A percentile compares a stretch with the other conserved stretches of the same genome.
These are phyloP conservation scores for Erysimum cheiri DNA, from an alignment of 441 rosid species.

Conservation along the genomic window DNA sequence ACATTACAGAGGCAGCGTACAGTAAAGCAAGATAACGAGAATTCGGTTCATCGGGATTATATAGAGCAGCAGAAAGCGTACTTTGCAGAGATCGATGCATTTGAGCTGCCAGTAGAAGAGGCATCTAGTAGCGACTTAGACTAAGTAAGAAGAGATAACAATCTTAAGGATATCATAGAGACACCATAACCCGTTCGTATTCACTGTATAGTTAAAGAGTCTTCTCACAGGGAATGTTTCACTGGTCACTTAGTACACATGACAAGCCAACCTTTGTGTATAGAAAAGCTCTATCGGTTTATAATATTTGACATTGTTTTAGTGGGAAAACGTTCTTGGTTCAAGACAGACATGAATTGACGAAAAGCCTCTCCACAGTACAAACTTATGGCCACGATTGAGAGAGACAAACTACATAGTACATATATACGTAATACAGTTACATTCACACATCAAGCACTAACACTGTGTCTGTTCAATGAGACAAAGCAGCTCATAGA, in stretches of 20 bases:
- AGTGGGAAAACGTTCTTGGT: slow-evolving; percentile 3
- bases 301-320: slow-evolving; percentile 28
- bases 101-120: slow-evolving; percentile 75
- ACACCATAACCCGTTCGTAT: slow-evolving; percentile 31
- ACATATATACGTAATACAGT: slow-evolving; percentile 19
- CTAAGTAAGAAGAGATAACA: slow-evolving; percentile 42
- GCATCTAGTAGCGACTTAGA: slow-evolving; percentile 61
- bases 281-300: slow-evolving; percentile 27
- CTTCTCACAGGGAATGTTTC: slow-evolving; percentile 26
- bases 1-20: slow-evolving; percentile 51
- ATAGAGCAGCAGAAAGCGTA: slow-evolving; percentile 73
- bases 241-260: slow-evolving; percentile 27
- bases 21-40: slow-evolving; percentile 37
- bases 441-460: slow-evolving; percentile 35
- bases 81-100: slow-evolving; percentile 83
- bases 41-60: slow-evolving; percentile 48
- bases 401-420: slow-evolving; percentile 7
- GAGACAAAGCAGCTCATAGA: slow-evolving; percentile 27
- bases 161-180: slow-evolving; percentile 24
- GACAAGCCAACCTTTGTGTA: slow-evolving; percentile 36
- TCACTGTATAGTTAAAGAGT: slow-evolving; percentile 44
- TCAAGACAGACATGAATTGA: slow-evolving; percentile 3
- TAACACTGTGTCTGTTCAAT: slow-evolving; percentile 22
- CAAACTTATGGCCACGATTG: background rate
- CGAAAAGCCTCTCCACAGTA: slow-evolving; percentile 4